Base-by-base conservation (phyloP, 169 alveolate species). In the Perkinsus marinus region DNA sequence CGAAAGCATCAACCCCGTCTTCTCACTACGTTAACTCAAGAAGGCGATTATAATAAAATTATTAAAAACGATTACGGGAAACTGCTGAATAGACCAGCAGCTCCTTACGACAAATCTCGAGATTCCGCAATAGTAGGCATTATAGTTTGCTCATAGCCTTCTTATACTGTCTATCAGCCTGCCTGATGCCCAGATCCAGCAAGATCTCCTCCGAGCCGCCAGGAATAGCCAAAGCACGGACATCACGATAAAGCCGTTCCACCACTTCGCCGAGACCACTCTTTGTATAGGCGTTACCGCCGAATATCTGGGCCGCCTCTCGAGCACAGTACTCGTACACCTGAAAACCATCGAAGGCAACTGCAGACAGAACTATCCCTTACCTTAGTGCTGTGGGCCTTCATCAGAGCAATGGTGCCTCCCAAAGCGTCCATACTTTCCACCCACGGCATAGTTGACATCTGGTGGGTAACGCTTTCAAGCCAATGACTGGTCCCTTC, bases 171-270 rank as follows among this genome's bases (percentile, higher is more conserved):
- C 79, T 57, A 36, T 91, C 68, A 17, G 92, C 94, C 91, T 93
- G 91, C 39, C 94, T 91, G 89, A 93, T 90, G 91, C 93, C 93
- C 91, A 93, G 89, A 89, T 93, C 94, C 90, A 93, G 79, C 92
- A 93, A 68, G 68, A 93, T 93, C 89, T 91, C 94, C 92, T 93
- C 94, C 30, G 91, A 46, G 36, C 94, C 94, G 16, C 94, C 94
- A 7, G 93, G 93, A 90, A 93, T 92, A 30, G 94, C 93, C n/a
- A 90, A 91, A 22, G 94, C 93, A 43, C 93, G 91, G n/a, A 90
- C 93, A 46, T 93, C 94, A 16, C 94, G 93, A 91, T 92, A 93
- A 5, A 93, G 89, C 19, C 94, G 92, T 43, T 93, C 94, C 39
- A 91, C 94, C 90, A 89, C 37, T 17, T 37, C 92, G 16, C 91